These are phyloP conservation scores for Ophiosphaerella herpotricha DNA, from an alignment of 2,329 filamentous ascomycete species.

Conservation along the genomic window DNA sequence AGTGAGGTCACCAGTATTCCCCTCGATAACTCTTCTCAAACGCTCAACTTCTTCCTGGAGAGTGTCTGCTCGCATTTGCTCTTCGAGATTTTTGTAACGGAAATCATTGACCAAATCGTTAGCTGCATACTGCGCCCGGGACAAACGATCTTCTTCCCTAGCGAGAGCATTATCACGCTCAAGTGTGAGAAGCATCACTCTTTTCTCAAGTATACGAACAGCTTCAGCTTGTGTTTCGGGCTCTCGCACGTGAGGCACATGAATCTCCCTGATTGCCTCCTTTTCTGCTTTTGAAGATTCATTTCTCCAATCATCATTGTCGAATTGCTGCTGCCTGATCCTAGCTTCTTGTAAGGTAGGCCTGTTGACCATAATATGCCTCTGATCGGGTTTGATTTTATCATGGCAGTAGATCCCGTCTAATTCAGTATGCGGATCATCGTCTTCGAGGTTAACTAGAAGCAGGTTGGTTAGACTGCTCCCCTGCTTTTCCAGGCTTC, in stretches of 20 bases:
- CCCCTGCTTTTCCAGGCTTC: slow-evolving; percentile 7
- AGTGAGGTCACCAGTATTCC: slow-evolving; percentile 9
- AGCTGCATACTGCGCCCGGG: slow-evolving; percentile 3
- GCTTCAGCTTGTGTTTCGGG: background rate
- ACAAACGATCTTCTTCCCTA: slow-evolving; percentile 3
- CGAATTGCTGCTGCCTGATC: slow-evolving; percentile 20
- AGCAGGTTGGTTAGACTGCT: background rate
- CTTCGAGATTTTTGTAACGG: slow-evolving; percentile 13
- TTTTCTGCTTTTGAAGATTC: slow-evolving; percentile 3
- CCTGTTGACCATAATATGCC: slow-evolving; percentile 19
- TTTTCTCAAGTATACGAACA: background rate
- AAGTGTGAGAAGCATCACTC: background rate
- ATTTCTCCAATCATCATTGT: slow-evolving; percentile 9
- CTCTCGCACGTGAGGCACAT: background rate
- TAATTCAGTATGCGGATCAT: slow-evolving; percentile 6
- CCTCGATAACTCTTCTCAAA: slow-evolving; percentile 7
- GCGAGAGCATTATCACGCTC: slow-evolving; percentile 6
- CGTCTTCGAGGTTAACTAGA: background rate
- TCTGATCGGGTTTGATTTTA: slow-evolving; percentile 20
- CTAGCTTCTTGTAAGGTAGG: slow-evolving; percentile 20
- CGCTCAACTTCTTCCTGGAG: slow-evolving; percentile 19
- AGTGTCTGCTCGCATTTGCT: slow-evolving; percentile 8
- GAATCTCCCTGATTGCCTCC: slow-evolving; percentile 1
- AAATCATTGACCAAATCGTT: slow-evolving; percentile 13
- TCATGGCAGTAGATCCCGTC: slow-evolving; percentile 22